Evolutionary conservation across 1,284 basidiomycete genomes (phyloP), one percentile per base, ranked within the genome.

Genomic region (Cystobasidium slooffiae): DNA sequence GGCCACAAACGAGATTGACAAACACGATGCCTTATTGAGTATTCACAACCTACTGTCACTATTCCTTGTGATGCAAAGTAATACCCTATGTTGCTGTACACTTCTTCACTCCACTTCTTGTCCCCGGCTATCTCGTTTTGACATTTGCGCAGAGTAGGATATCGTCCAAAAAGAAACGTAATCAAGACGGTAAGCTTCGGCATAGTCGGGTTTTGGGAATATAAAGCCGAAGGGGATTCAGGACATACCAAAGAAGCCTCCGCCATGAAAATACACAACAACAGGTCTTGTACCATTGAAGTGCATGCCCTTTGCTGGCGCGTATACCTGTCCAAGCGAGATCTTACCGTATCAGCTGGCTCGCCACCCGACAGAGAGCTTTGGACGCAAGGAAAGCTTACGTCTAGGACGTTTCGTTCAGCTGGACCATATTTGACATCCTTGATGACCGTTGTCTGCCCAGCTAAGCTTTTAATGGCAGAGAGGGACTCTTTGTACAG

Each of bases 1-100:
- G 12, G 18, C n/a, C 16, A 37, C n/a, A 31, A 18, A 20, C 12
- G 22, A 41, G 58, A 24, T 68, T 37, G 51, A 46, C 22, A 18
- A 22, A 20, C 24, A 4, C 14, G 14, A 2, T 51, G 20, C 47
- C 47, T 51, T 14, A 55, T 10, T 20, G 12, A 20, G 24, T 12
- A 4, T 16, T 4, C 24, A 31, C 12, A n/a, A 44, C 49, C 46
- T 20, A 72, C 72, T 8, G 65, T 59, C 8, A 74, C 44, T 14
- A 74, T 53, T 4, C 72, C 72, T 8, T 61, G 58, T 20, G 63
- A 59, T 51, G 72, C 72, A 18, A 74, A 74, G 46, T 58, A 56
- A 20, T 58, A 61, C 16, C 72, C 72, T 31, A 74, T 74, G 53
- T 74, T 74, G 52, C 62, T 65, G 72, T 74, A 74, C 10, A 67